These are phyloP conservation scores for Hyaloraphidium curvatum DNA, from an alignment of 192 early-diverging fungal genomes.

Conservation along the genomic window DNA sequence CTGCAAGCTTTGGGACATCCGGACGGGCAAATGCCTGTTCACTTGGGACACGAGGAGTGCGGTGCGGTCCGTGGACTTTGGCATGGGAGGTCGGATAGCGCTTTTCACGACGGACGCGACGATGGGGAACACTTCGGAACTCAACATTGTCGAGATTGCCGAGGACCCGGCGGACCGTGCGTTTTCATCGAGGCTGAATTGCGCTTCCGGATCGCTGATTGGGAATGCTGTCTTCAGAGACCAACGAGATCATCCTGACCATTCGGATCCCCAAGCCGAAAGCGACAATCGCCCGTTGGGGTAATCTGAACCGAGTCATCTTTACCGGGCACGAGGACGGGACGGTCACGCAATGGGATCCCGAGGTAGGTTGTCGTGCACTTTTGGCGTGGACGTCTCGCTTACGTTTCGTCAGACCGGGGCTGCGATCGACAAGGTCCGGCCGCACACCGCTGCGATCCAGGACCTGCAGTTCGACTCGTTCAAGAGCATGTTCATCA, in stretches of 20 bases:
- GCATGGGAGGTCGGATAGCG: conserved; percentile 68
- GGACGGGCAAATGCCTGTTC: conserved; percentile 75
- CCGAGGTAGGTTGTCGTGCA: conserved; percentile 26
- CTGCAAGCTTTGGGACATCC: conserved; percentile 79
- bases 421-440: conserved; percentile 34
- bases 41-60: conserved; percentile 78
- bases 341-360: conserved; percentile 69
- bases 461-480: conserved; percentile 84
- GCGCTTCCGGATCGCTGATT: neutral
- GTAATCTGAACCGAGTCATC: conserved; percentile 79
- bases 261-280: conserved; percentile 60
- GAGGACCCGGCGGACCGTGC: too few species aligned
- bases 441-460: conserved; percentile 48
- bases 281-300: conserved; percentile 84
- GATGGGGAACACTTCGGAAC: conserved; percentile 78
- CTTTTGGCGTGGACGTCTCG: neutral
- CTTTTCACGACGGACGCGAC: conserved; percentile 88
- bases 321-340: conserved; percentile 90
- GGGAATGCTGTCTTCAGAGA: conserved; percentile 28
- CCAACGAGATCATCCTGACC: conserved; percentile 50
- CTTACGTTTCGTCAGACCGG: conserved; percentile 30
- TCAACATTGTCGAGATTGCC: conserved; percentile 65
- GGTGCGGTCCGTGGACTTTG: conserved; percentile 77
- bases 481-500: conserved; percentile 86
- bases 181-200: too few species aligned